A percentile compares a stretch with the other conserved stretches of the same genome.
Evolutionary conservation across 164 flowering plant species (phyloP).

Genomic region (Vitis rupestris): DNA sequence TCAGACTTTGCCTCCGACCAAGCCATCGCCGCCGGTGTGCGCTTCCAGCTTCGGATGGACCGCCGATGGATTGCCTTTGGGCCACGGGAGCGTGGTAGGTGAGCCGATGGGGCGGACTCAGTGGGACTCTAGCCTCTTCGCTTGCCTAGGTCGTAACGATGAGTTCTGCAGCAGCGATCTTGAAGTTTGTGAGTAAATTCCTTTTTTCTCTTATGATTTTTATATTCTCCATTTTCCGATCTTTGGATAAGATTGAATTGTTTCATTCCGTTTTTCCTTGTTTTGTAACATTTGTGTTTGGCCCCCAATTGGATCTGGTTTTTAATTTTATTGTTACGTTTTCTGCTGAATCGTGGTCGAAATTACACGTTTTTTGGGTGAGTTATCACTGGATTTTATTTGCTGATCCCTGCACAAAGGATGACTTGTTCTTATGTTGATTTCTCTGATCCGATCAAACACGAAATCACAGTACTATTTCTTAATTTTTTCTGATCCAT

Average conservation of each 20-base stretch:
- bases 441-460: too few species aligned
- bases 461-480: too few species aligned
- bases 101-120: constrained; percentile 55
- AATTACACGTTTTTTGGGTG: too few species aligned
- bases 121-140: constrained; percentile 72
- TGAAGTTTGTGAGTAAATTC: constrained; percentile 80
- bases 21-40: background rate
- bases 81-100: constrained; percentile 66
- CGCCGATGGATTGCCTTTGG: constrained; percentile 72
- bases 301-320: too few species aligned
- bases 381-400: too few species aligned
- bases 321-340: too few species aligned
- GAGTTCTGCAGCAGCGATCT: constrained; percentile 96
- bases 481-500: too few species aligned
- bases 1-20: background rate
- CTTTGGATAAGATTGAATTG: background rate
- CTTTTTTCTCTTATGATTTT: background rate
- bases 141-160: constrained; percentile 83
- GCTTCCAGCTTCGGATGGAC: constrained; percentile 46
- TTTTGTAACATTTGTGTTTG: too few species aligned
- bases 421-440: too few species aligned
- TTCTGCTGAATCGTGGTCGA: too few species aligned
- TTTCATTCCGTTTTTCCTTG: background rate
- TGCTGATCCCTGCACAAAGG: too few species aligned
- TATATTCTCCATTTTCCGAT: background rate